Evolutionary conservation across 2,329 filamentous ascomycete species (phyloP).

Genomic region (Xylaria sp.): DNA sequence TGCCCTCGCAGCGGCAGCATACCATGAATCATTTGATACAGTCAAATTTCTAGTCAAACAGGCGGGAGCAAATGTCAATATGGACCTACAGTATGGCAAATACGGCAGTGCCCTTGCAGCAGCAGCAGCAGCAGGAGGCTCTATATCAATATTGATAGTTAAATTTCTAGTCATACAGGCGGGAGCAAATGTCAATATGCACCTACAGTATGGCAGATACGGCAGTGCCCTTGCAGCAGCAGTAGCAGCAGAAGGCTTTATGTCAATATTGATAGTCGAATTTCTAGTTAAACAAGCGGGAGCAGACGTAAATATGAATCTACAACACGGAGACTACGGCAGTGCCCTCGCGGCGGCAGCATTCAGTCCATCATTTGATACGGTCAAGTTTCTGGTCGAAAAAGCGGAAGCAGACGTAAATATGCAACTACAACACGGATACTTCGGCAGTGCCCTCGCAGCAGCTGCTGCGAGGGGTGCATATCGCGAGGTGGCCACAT

Average conservation of each 20-base stretch:
- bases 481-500: background rate
- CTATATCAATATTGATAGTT: background rate
- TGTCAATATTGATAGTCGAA: background rate
- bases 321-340: background rate
- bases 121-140: background rate
- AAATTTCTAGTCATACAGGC: slow-evolving; percentile 2
- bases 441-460: slow-evolving; percentile 10
- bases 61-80: background rate
- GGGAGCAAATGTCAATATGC: slow-evolving; percentile 11
- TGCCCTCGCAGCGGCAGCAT: too few species aligned
- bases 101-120: background rate
- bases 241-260: too few species aligned
- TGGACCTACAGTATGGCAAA: too few species aligned
- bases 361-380: background rate
- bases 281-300: background rate
- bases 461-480: background rate
- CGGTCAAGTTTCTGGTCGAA: slow-evolving; percentile 1
- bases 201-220: background rate
- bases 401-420: slow-evolving; percentile 11
- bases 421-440: background rate
- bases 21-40: too few species aligned
- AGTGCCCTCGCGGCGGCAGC: slow-evolving; percentile 19
- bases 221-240: slow-evolving; percentile 18
- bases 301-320: background rate
- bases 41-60: background rate